Evolutionary conservation across 2,329 filamentous ascomycete species (phyloP).

Genomic region (Xylaria sp.): DNA sequence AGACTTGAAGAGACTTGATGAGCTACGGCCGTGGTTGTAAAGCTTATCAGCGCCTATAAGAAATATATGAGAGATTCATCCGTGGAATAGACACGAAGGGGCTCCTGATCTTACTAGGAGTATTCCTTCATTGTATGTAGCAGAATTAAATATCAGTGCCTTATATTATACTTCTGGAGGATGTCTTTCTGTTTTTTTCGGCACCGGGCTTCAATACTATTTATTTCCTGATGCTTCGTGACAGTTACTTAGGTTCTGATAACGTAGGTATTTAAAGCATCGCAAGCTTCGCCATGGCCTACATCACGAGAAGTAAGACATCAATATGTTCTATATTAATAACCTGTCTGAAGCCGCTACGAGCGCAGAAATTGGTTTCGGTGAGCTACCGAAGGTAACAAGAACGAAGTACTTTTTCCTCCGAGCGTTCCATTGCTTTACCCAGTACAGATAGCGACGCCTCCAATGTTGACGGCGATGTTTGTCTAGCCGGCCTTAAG

Average conservation of each 20-base stretch:
- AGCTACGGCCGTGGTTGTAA: background rate
- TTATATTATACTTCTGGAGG: background rate
- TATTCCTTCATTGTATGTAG: background rate
- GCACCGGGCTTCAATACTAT: background rate
- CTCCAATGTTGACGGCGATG: background rate
- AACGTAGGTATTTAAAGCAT: background rate
- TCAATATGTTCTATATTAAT: background rate
- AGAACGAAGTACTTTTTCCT: background rate
- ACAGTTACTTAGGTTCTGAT: background rate
- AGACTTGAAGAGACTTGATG: background rate
- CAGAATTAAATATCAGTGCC: background rate
- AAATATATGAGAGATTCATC: background rate
- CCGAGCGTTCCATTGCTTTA: background rate
- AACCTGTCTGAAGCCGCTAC: background rate
- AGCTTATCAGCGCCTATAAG: background rate
- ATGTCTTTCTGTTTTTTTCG: background rate
- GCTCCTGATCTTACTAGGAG: background rate
- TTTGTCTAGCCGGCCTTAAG: background rate
- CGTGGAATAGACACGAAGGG: background rate
- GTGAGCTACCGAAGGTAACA: background rate
- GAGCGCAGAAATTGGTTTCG: background rate
- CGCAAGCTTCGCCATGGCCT: background rate
- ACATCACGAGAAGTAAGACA: background rate
- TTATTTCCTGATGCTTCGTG: background rate
- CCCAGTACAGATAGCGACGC: background rate